Conservation (phyloP, 805 yeast genomes). For the Zygoascus flipseniorum region DNA sequence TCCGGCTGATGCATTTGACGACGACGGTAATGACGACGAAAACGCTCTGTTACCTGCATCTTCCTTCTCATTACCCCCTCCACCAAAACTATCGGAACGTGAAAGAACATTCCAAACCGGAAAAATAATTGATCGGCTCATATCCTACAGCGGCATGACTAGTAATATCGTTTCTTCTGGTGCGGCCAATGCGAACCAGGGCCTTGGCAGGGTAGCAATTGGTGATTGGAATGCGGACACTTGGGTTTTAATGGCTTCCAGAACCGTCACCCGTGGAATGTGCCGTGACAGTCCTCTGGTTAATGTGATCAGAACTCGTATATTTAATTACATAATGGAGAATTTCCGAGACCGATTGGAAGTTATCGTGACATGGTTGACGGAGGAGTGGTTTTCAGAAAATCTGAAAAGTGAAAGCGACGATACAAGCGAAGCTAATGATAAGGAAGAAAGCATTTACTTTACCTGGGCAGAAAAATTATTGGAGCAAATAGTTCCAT, state of each 20-base stretch:
- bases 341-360: slow-evolving; percentile 69
- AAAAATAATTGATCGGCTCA: slow-evolving; percentile 16
- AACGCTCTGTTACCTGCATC: slow-evolving; percentile 31
- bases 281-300: slow-evolving; percentile 24
- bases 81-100: slow-evolving; percentile 26
- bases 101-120: slow-evolving; percentile 11
- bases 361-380: slow-evolving; percentile 80
- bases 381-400: slow-evolving; percentile 86
- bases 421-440: slow-evolving; percentile 7
- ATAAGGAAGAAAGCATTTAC: slow-evolving; percentile 34
- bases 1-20: slow-evolving; percentile 10
- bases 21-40: slow-evolving; percentile 24
- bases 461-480: slow-evolving; percentile 60
- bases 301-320: slow-evolving; percentile 53
- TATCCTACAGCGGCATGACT: slow-evolving; percentile 12
- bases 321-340: slow-evolving; percentile 63
- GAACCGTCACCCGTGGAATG: slow-evolving; percentile 80
- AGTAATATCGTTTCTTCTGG: slow-evolving; percentile 10
- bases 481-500: slow-evolving; percentile 74
- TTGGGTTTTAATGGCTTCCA: slow-evolving; percentile 66
- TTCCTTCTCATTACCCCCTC: slow-evolving; percentile 48
- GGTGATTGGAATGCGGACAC: slow-evolving; percentile 58
- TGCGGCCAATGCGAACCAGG: slow-evolving; percentile 15
- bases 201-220: slow-evolving; percentile 26
- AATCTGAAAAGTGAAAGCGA: slow-evolving; percentile 11